Evolutionary conservation across 805 yeast species (phyloP).

Genomic region (Lachancea mirantina): DNA sequence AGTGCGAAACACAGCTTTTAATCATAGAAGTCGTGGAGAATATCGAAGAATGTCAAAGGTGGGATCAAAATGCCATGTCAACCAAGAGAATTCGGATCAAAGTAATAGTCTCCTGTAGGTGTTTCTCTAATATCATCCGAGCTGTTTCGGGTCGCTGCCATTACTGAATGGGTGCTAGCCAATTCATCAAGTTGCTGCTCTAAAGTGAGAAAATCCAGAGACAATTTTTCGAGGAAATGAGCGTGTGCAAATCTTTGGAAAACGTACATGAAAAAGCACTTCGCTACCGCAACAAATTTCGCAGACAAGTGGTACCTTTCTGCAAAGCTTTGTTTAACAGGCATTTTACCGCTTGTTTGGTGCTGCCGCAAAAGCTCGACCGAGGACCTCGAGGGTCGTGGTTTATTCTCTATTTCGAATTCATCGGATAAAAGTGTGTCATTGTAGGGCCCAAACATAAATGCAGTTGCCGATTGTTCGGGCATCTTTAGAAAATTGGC

Average conservation of each 20-base stretch:
- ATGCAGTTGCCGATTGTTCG: constrained; percentile 22
- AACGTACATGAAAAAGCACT: constrained; percentile 21
- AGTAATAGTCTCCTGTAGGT: constrained; percentile 8
- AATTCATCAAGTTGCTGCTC: constrained; percentile 15
- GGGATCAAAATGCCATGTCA: too few relatives aligned
- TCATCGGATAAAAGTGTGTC: background rate
- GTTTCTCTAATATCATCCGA: constrained; percentile 1
- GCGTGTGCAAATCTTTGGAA: constrained; percentile 23
- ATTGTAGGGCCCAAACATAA: constrained; percentile 16
- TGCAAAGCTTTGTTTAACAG: constrained; percentile 21
- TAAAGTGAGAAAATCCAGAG: constrained; percentile 18
- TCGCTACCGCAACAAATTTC: constrained; percentile 24
- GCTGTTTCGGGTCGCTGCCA: too few relatives aligned
- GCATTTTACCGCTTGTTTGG: constrained; percentile 3
- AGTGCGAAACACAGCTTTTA: too few relatives aligned
- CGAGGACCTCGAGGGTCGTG: background rate
- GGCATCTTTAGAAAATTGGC: constrained; percentile 28
- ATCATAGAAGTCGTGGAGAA: too few relatives aligned
- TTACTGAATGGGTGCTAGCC: background rate
- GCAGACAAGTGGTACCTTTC: constrained; percentile 26
- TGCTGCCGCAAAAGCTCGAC: constrained; percentile 4
- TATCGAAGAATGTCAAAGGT: too few relatives aligned
- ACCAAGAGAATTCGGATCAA: constrained; percentile 7
- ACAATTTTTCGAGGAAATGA: constrained; percentile 24
- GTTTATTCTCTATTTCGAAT: background rate